These are phyloP conservation scores for Citrus reticulata DNA, from an alignment of 345 rosid genomes.

Conservation along the genomic window DNA sequence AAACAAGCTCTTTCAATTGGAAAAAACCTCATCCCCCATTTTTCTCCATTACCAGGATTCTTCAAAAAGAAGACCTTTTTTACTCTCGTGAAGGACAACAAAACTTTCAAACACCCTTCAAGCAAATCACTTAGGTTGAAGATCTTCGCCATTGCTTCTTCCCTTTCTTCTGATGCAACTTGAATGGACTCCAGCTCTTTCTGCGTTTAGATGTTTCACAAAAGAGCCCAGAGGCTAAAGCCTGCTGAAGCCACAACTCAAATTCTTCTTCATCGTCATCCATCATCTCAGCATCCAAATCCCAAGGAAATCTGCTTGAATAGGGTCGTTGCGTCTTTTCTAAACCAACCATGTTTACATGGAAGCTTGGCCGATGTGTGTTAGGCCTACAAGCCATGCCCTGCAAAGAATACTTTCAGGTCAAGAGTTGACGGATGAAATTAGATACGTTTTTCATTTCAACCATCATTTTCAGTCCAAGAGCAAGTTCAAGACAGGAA, in stretches of 20 bases:
- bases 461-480: neutral
- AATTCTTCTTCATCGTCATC: slow-evolving; percentile 90
- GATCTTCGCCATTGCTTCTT: slow-evolving; percentile 95
- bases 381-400: slow-evolving; percentile 98
- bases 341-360: slow-evolving; percentile 90
- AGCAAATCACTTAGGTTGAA: slow-evolving; percentile 37
- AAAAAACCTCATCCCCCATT: neutral
- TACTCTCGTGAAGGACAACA: neutral
- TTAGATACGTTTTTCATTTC: neutral
- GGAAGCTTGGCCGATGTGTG: slow-evolving; percentile 95
- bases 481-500: neutral
- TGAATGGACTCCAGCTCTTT: slow-evolving; percentile 97
- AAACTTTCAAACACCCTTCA: neutral
- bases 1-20: neutral
- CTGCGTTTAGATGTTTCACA: slow-evolving; percentile 83
- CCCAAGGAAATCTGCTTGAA: slow-evolving; percentile 90
- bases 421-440: neutral
- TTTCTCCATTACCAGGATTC: neutral
- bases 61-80: neutral
- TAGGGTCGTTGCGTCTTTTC: slow-evolving; percentile 76
- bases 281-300: slow-evolving; percentile 87
- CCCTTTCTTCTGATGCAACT: slow-evolving; percentile 71
- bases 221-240: slow-evolving; percentile 85
- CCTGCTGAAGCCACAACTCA: slow-evolving; percentile 88
- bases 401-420: slow-evolving; percentile 33